These are phyloP conservation scores for Fraxinus cuspidata DNA, from an alignment of 257 asterid genomes.

Conservation along the genomic window DNA sequence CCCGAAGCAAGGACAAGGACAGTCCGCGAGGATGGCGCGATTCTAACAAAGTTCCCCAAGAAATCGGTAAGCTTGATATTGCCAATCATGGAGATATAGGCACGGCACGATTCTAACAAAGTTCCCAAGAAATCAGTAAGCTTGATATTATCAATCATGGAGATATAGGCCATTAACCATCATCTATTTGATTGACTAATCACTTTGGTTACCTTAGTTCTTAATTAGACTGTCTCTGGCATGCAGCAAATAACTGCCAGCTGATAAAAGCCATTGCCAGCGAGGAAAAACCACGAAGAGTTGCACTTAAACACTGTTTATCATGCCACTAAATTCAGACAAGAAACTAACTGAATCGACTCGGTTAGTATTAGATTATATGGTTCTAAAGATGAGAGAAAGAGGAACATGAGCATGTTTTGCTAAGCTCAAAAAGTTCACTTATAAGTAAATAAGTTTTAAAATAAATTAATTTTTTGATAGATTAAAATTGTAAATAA, in stretches of 20 bases:
- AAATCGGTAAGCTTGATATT: background rate
- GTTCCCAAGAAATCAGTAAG: background rate
- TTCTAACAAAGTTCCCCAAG: background rate
- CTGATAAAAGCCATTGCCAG: conserved; percentile 86
- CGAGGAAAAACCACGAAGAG: conserved; percentile 42
- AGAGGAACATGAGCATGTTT: background rate
- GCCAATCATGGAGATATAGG: background rate
- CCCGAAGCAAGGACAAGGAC: background rate
- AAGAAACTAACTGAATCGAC: background rate
- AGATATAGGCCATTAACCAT: background rate
- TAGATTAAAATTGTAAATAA: too few relatives aligned
- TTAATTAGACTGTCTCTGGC: conserved; percentile 81
- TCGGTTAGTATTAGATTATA: background rate
- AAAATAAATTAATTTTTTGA: background rate
- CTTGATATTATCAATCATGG: background rate
- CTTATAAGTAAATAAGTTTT: too few relatives aligned
- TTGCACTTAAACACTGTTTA: background rate
- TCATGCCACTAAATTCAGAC: background rate
- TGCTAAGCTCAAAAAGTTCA: background rate
- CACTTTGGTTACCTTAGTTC: background rate
- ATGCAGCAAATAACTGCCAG: conserved; percentile 85
- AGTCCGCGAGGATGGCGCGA: background rate
- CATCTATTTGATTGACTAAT: background rate
- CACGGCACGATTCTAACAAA: background rate
- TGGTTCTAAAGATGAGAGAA: background rate